Percentiles rank a stretch among this genome's conserved stretches.
phyloP scores from a whole-genome alignment of 495 filamentous ascomycete species.

The Neurospora africana region DNA sequence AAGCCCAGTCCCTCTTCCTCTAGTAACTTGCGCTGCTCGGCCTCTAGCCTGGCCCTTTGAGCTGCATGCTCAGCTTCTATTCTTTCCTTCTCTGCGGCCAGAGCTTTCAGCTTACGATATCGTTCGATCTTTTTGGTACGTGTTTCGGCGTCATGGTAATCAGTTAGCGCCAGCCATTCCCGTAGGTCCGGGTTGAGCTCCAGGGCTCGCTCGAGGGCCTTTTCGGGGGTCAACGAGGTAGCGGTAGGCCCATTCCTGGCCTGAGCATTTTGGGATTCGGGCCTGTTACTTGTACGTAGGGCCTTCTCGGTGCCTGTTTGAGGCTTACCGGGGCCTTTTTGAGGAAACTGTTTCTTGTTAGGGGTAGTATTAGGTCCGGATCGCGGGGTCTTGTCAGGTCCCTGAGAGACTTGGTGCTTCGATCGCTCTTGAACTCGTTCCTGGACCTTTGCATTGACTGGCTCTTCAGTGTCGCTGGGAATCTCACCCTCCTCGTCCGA shows the following conservation, averaged over 20 bases:
- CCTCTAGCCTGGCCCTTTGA: slow-evolving; percentile 25
- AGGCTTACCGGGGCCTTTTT: neutral
- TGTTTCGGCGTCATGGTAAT: slow-evolving; percentile 42
- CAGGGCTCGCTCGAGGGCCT: slow-evolving; percentile 11
- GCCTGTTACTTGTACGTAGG: neutral
- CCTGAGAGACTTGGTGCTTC: neutral
- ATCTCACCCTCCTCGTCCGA: neutral
- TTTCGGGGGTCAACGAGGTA: neutral
- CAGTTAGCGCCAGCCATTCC: slow-evolving; percentile 52
- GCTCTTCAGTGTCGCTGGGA: neutral
- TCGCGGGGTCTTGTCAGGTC: neutral
- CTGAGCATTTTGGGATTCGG: neutral
- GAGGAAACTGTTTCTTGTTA: neutral
- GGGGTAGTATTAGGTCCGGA: neutral
- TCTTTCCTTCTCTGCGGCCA: slow-evolving; percentile 30
- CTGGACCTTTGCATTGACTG: neutral
- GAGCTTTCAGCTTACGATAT: slow-evolving; percentile 30
- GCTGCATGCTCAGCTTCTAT: slow-evolving; percentile 32
- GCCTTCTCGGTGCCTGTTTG: neutral
- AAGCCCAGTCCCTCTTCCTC: slow-evolving; percentile 19
- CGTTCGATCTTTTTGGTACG: slow-evolving; percentile 37
- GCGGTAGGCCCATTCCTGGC: neutral
- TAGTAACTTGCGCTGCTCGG: slow-evolving; percentile 21
- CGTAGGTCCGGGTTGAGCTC: slow-evolving; percentile 35
- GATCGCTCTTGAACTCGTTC: neutral